Evolutionary conservation across 768 basidiomycete species (phyloP), one percentile per base, ranked within the genome.

Genomic region (Calocera viscosa): DNA sequence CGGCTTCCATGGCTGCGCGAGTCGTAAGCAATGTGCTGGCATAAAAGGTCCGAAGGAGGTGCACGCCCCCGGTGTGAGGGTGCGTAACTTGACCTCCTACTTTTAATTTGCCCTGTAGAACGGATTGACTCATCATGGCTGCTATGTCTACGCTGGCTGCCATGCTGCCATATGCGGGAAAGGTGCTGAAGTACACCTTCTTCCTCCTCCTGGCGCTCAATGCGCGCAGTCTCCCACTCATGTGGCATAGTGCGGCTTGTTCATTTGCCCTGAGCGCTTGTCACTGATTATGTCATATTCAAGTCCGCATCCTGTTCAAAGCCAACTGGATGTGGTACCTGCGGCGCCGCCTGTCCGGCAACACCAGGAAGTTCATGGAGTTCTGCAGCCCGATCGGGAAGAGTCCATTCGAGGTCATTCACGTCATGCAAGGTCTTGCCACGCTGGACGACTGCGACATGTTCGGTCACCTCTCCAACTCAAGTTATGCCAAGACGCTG

Each of bases 401-500:
- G 35, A 22, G 10, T 16, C 39, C 26, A 7, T 1, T 32, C 12
- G 43, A 30, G 16, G 33, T 41, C 0, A 14, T 19, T 26, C 35
- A 28, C 38, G 19, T 65, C 33, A 65, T 65, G 41, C 33, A 8
- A 16, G 16, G 34, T 47, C 63, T 67, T 8, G 69, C 69, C 0
- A 68, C 64, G 0, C 66, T 64, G 0, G 67, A 68, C 40, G 16
- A 14, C 16, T 63, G 63, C 63, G 69, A 70, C 32, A 34, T 43
- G 16, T 70, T 70, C 26, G 69, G 69, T 0, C 69, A 70, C 19
- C 28, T 68, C 33, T 64, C 41, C 24, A 65, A 66, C 22, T 49
- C 64, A 2, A 64, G 53, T 30, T 66, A 67, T 64, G 67, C 67
- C 12, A 38, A 64, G 1, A 68, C 67, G 19, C 28, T 66, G 12